Evolutionary conservation across 148 eudicot species (phyloP), one percentile per base, ranked within the genome.

Genomic region (Linanthus parryae): DNA sequence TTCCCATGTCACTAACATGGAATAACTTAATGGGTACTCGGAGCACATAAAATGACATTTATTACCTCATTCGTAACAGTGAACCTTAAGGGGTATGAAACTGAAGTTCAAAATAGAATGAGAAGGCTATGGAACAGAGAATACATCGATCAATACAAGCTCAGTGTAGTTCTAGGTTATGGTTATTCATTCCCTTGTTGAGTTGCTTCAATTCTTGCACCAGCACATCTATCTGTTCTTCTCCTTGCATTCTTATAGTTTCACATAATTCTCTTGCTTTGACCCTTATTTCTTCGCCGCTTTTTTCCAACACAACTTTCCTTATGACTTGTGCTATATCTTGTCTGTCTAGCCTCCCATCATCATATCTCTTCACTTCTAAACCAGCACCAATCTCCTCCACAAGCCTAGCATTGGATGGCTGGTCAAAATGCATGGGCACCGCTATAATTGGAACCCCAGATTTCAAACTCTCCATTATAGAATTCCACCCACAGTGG

Each of bases 401-500:
- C 26, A 48, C 28, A 0, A 24, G 15, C 35, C 34, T 48, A n/a
- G 52, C 52, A 48, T 48, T 48, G 7, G 27, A 8, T 3, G 52
- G 52, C 28, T 48, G 52, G 27, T 48, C 52, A 13, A 48, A 15
- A 27, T 48, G 52, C 52, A 48, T 48, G n/a, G 52, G 52, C 28
- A 48, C 11, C 8, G 52, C 52, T 14, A 48, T 48, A 15, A 63
- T 36, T 1, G 68, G 68, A 2, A 63, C 56, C 8, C 68, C 61
- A 21, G 46, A 52, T 14, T 43, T 30, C 7, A 63, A n/a, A 22
- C 68, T 55, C n/a, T 63, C 67, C 47, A 37, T 15, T 42, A 42
- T 17, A 0, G 74, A 69, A 19, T 57, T 58, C 59, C 69, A 63
- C 10, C 74, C 74, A 54, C 69, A 69, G 41, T 69, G 74, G 15